A percentile compares a stretch with the other conserved stretches of the same genome.
phyloP scores from a whole-genome alignment of 176 grass and related monocot genomes.

The Pharus latifolius region DNA sequence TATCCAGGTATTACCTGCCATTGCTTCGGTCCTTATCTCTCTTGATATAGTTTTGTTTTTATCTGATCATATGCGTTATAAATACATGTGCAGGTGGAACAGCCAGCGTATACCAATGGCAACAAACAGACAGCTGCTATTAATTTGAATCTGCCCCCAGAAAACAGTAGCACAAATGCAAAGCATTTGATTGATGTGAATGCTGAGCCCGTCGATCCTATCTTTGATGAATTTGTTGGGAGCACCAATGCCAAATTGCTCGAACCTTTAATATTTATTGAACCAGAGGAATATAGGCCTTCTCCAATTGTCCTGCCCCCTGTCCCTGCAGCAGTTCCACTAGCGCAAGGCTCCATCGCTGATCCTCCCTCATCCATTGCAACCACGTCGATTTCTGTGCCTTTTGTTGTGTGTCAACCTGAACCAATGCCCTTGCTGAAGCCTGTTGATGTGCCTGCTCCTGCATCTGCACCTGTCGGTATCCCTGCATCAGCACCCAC shows the following conservation, averaged over 20 bases:
- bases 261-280: background rate
- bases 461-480: too few species aligned
- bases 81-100: constrained; percentile 31
- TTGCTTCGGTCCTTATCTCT: background rate
- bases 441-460: background rate
- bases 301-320: background rate
- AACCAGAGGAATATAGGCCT: background rate
- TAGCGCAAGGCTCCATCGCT: background rate
- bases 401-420: background rate
- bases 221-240: background rate
- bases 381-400: background rate
- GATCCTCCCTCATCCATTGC: background rate
- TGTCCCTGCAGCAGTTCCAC: background rate
- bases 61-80: background rate
- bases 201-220: background rate
- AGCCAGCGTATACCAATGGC: constrained; percentile 13
- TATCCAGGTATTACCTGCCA: constrained; percentile 46
- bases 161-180: background rate
- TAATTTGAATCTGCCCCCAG: constrained; percentile 45
- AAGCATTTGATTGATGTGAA: constrained; percentile 12
- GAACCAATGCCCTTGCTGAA: background rate
- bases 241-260: background rate
- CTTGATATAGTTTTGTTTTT: background rate
- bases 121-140: background rate
- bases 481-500: too few species aligned